A percentile compares a stretch with the other conserved stretches of the same genome.
Conservation (phyloP, 1,284 basidiomycete species). For the Hypsizygus ulmarius region DNA sequence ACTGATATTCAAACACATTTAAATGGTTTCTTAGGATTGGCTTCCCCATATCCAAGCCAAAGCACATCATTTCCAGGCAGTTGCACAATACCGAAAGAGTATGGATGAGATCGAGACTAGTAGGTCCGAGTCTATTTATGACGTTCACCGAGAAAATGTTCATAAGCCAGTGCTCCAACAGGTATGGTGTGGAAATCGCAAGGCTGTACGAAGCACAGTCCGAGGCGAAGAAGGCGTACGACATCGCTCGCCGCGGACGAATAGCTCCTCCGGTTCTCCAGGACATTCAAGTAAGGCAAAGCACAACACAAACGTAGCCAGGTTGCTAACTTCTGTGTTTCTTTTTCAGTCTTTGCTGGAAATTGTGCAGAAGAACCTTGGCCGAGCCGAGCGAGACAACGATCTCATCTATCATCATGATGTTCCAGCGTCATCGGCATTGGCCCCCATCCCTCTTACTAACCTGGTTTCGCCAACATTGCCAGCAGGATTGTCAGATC, state of each 20-base stretch:
- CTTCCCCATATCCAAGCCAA: slow-evolving; percentile 83
- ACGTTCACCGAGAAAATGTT: neutral
- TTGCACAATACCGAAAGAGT: slow-evolving; percentile 87
- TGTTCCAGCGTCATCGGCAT: slow-evolving; percentile 70
- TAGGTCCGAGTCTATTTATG: slow-evolving; percentile 37
- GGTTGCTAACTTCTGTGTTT: slow-evolving; percentile 6
- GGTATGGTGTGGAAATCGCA: slow-evolving; percentile 84
- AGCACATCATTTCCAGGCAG: slow-evolving; percentile 84
- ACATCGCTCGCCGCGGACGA: slow-evolving; percentile 62
- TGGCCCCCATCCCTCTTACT: slow-evolving; percentile 66
- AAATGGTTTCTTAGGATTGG: slow-evolving; percentile 60
- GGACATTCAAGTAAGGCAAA: slow-evolving; percentile 67
- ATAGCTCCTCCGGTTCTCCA: slow-evolving; percentile 63
- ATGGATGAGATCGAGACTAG: slow-evolving; percentile 88
- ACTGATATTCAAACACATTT: slow-evolving; percentile 1
- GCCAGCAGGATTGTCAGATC: slow-evolving; percentile 65
- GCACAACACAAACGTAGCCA: neutral
- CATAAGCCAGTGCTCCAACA: slow-evolving; percentile 25
- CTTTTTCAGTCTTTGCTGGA: slow-evolving; percentile 56
- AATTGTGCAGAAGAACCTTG: slow-evolving; percentile 66
- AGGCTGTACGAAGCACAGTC: slow-evolving; percentile 67
- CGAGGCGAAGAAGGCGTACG: slow-evolving; percentile 73
- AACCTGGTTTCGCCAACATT: slow-evolving; percentile 68
- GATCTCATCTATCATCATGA: slow-evolving; percentile 94
- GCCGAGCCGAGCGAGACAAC: slow-evolving; percentile 87